Base-by-base conservation (phyloP, 768 basidiomycete genomes). In the Tulasnella calospora region DNA sequence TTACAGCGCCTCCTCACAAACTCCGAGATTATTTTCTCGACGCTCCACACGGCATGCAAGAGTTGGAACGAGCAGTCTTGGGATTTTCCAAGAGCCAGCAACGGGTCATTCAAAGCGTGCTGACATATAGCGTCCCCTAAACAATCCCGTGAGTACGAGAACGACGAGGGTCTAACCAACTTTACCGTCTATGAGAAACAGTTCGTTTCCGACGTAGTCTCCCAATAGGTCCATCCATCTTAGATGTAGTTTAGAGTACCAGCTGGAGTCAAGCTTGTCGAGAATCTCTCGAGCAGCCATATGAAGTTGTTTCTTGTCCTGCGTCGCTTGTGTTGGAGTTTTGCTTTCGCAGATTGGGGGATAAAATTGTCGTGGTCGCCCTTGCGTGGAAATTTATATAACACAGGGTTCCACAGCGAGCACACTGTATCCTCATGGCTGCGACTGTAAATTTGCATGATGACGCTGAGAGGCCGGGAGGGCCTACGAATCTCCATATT, bases 221-320 rank as follows among this genome's bases (percentile, higher is more conserved):
- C 91, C 90, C 38, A 92, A 83, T 12, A 92, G 85, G 82, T 92
- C 91, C 91, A 92, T 92, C 89, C 88, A 89, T 78, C 89, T 82
- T 9, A 79, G 80, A 61, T 78, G 71, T 46, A 80, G 81, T 1
- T 67, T 67, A 38, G 61, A 57, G 70, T 78, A 78, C 73, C 73
- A 73, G 30, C 23, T 41, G 21, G 41, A 35, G 15, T 73, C 73
- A 33, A 73, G 9, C 4, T 73, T 4, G 15, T 41, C 73, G 7
- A 73, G 73, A 23, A 27, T 13, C 57, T 61, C 27, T 21, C 57
- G 17, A 7, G 27, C 12, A 3, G 17, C 27, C 57, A 61, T 61
- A 7, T 46, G 46, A 46, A 13, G 46, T 46, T 46, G 46, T 46
- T 19, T 21, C 57, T 61, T 13, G 13, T 46, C 19, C 15, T 17